phyloP scores from a whole-genome alignment of 257 asterid genomes.

The Primulina huaijiensis region DNA sequence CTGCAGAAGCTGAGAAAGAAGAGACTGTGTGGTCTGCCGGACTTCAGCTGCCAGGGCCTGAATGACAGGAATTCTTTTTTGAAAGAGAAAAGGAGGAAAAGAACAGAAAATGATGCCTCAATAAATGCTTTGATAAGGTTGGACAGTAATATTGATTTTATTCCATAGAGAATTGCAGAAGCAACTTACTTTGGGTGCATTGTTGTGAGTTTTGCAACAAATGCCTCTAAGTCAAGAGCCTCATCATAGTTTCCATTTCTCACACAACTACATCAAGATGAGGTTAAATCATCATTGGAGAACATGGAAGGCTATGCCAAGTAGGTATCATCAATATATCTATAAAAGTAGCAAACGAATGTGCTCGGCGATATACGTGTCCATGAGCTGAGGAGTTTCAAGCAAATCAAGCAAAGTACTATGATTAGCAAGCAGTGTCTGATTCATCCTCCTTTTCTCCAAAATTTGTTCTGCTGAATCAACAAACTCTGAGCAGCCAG shows the following conservation, averaged over 20 bases:
- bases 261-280: conserved; percentile 61
- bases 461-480: conserved; percentile 81
- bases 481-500: conserved; percentile 88
- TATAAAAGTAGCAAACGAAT: conserved; percentile 4
- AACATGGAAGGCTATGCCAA: conserved; percentile 12
- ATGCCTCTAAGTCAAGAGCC: conserved; percentile 96
- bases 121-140: conserved; percentile 32
- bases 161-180: conserved; percentile 23
- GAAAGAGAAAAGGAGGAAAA: conserved; percentile 25
- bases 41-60: conserved; percentile 95
- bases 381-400: conserved; percentile 99
- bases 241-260: conserved; percentile 96
- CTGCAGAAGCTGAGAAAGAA: conserved; percentile 92
- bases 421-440: conserved; percentile 75
- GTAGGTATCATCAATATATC: conserved; percentile 11
- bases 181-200: conserved; percentile 92
- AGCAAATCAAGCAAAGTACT: conserved; percentile 97
- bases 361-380: conserved; percentile 58
- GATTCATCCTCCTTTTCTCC: conserved; percentile 97
- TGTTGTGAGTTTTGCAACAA: conserved; percentile 80
- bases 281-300: conserved; percentile 25
- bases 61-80: conserved; percentile 81
- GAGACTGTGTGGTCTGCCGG: conserved; percentile 89
- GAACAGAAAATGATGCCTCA: conserved; percentile 30
- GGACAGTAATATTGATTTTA: conserved; percentile 25